Percentiles rank a stretch among this genome's conserved stretches.
Conservation (phyloP, 2,329 filamentous ascomycete genomes). For the Sphaerulina vaccinii region DNA sequence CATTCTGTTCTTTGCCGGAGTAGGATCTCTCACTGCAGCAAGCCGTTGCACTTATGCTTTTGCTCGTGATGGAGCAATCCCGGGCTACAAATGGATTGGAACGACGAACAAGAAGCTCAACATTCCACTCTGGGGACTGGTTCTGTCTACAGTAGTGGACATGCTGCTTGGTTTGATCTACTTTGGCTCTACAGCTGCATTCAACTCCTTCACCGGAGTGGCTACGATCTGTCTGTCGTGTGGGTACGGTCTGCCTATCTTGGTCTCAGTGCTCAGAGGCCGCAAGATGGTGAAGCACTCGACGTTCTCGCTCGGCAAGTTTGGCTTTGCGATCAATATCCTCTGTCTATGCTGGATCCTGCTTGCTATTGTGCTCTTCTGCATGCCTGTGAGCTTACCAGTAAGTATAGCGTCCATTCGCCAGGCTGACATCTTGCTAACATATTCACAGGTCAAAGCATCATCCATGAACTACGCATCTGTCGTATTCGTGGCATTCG, state of each 20-base stretch:
- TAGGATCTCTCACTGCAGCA: constrained; percentile 71
- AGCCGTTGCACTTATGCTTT: constrained; percentile 71
- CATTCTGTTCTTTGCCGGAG: constrained; percentile 74
- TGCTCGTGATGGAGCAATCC: constrained; percentile 70
- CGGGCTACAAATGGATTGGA: constrained; percentile 32
- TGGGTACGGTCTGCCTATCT: constrained; percentile 73
- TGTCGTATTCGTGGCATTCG: constrained; percentile 37
- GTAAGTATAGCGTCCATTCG: constrained; percentile 27
- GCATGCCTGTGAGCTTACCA: constrained; percentile 60
- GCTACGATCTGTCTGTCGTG: constrained; percentile 75
- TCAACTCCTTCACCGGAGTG: constrained; percentile 76
- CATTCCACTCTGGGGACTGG: constrained; percentile 68
- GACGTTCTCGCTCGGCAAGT: constrained; percentile 65
- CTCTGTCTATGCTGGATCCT: constrained; percentile 69
- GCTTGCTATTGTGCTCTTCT: constrained; percentile 70
- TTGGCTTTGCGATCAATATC: constrained; percentile 67
- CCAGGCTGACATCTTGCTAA: constrained; percentile 1
- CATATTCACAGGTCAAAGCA: constrained; percentile 30
- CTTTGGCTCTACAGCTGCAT: constrained; percentile 73
- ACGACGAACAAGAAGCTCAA: constrained; percentile 64
- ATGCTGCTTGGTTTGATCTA: constrained; percentile 74
- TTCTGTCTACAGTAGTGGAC: constrained; percentile 67
- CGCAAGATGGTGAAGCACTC: constrained; percentile 66
- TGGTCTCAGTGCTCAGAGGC: constrained; percentile 66
- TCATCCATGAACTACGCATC: constrained; percentile 44